These are phyloP conservation scores for Schoenoplectus triqueter DNA, from an alignment of 202 grass and related monocot species.

Conservation along the genomic window DNA sequence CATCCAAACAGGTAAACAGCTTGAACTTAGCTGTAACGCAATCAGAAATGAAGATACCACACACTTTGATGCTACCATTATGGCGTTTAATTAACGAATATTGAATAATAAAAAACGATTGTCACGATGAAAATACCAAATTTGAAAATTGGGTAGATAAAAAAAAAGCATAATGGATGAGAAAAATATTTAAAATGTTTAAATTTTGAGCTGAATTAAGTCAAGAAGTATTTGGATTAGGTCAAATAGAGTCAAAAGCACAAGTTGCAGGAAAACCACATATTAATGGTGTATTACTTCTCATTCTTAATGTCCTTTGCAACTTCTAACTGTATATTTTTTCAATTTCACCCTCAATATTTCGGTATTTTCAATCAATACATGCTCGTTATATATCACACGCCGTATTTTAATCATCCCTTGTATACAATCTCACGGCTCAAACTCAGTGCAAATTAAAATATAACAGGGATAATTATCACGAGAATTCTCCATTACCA, in stretches of 20 bases:
- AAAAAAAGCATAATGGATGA: background rate
- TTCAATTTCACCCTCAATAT: background rate
- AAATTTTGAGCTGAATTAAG: background rate
- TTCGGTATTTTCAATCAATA: background rate
- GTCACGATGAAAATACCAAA: background rate
- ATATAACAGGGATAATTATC: too few relatives aligned
- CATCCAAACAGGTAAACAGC: background rate
- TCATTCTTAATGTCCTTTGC: background rate
- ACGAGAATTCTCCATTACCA: too few relatives aligned
- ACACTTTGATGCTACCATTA: too few relatives aligned
- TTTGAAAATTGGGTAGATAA: background rate
- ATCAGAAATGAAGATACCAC: slow-evolving; percentile 1
- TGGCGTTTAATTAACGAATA: background rate
- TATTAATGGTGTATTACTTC: too few relatives aligned
- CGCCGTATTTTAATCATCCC: background rate
- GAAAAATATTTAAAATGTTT: too few relatives aligned
- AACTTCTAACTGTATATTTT: background rate
- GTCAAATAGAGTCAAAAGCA: slow-evolving; percentile 12
- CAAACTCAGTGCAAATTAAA: background rate
- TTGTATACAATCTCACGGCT: too few relatives aligned
- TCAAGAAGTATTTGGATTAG: background rate
- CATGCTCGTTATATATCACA: background rate
- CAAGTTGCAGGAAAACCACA: background rate
- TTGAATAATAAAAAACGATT: background rate
- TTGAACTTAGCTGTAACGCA: slow-evolving; percentile 30